phyloP scores from a whole-genome alignment of 177 flowering plant genomes.

The Vitis hybrid region DNA sequence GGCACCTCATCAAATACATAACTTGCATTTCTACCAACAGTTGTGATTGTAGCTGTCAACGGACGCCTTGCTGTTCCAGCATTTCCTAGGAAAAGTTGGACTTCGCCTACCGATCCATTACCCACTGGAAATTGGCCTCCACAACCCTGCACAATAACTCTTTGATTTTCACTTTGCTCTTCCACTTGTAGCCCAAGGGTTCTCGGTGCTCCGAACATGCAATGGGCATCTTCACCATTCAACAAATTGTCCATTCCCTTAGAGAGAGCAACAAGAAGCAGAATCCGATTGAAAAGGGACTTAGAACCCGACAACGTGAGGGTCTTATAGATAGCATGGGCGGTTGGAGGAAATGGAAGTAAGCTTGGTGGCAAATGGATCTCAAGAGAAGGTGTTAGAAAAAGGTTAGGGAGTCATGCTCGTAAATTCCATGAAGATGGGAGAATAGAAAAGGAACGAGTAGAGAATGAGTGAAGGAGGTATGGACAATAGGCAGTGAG shows the following conservation, averaged over 20 bases:
- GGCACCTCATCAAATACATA: constrained; percentile 97
- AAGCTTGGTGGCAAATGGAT: too few relatives aligned
- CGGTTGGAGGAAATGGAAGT: too few relatives aligned
- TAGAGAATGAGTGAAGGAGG: too few relatives aligned
- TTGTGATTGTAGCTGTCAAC: constrained; percentile 89
- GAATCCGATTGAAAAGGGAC: too few relatives aligned
- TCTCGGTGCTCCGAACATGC: constrained; percentile 86
- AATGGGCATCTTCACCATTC: constrained; percentile 81
- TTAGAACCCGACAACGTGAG: too few relatives aligned
- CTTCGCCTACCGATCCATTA: constrained; percentile 47
- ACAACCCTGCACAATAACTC: constrained; percentile 77
- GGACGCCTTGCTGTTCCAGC: constrained; percentile 99
- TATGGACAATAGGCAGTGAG: too few relatives aligned
- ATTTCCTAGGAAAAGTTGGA: constrained; percentile 94
- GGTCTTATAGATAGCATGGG: too few relatives aligned
- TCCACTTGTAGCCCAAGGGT: constrained; percentile 30
- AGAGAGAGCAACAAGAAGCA: too few relatives aligned
- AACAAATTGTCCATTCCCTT: constrained; percentile 95
- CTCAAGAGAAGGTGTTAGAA: too few relatives aligned
- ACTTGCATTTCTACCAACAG: constrained; percentile 92
- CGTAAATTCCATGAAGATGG: too few relatives aligned
- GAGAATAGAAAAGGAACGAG: too few relatives aligned
- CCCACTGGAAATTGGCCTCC: constrained; percentile 83
- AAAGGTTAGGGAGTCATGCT: too few relatives aligned
- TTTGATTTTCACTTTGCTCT: constrained; percentile 45